These are phyloP conservation scores for Candida maesae DNA, from an alignment of 805 yeast species.

Conservation along the genomic window DNA sequence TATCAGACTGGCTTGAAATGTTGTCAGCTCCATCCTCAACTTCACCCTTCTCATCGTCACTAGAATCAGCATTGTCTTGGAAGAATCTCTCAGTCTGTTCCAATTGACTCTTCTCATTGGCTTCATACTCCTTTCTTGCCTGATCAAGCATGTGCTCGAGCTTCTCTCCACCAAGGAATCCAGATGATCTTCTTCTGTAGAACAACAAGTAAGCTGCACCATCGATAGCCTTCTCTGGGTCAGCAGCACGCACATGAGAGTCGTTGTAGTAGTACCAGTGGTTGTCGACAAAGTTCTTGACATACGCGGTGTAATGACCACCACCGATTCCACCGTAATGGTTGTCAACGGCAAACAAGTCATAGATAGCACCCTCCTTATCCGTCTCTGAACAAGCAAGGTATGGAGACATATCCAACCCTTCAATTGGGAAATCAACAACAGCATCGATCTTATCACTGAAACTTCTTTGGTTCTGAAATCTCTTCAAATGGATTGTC, in stretches of 20 bases:
- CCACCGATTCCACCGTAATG: conserved; percentile 97
- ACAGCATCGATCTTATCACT: conserved; percentile 85
- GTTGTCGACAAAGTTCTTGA: conserved; percentile 67
- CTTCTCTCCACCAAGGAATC: conserved; percentile 45
- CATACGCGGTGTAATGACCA: conserved; percentile 94
- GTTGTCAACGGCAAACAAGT: conserved; percentile 88
- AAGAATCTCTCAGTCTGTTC: conserved; percentile 27
- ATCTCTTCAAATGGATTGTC: conserved; percentile 85
- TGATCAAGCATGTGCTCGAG: conserved; percentile 38
- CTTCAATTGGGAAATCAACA: conserved; percentile 84
- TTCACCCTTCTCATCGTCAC: conserved; percentile 6
- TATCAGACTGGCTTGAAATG: too few species aligned
- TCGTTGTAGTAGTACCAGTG: conserved; percentile 93
- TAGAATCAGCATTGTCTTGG: conserved; percentile 22
- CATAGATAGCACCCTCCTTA: conserved; percentile 51
- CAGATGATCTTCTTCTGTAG: conserved; percentile 52
- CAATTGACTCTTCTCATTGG: conserved; percentile 20
- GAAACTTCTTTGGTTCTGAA: conserved; percentile 76
- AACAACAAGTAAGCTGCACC: conserved; percentile 87
- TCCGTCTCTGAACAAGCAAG: conserved; percentile 35
- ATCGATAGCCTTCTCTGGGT: conserved; percentile 57
- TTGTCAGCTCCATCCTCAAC: conserved; percentile 10
- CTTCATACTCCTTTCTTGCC: conserved; percentile 36
- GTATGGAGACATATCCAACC: conserved; percentile 66
- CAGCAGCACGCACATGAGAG: conserved; percentile 60